These are phyloP conservation scores for Globisporangium sylvaticum DNA, from an alignment of 352 stramenopile genomes.

Conservation along the genomic window DNA sequence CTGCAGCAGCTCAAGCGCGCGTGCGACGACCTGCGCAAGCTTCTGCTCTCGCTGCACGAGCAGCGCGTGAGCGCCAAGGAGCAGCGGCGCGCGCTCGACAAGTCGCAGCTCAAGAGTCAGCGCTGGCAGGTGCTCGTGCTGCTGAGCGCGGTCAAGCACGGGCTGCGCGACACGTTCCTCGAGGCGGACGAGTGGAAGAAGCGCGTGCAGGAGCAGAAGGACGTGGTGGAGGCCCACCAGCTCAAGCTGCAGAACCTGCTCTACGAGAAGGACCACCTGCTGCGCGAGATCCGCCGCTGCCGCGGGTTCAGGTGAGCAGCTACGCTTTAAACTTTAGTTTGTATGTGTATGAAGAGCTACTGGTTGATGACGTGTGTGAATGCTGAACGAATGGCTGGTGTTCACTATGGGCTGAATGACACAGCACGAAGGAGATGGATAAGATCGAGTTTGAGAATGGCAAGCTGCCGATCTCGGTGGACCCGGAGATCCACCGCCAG, in stretches of 20 bases:
- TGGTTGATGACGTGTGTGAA: not conserved
- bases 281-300: constrained; percentile 75
- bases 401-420: not conserved
- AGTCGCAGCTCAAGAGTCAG: constrained; percentile 41
- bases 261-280: constrained; percentile 80
- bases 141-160: constrained; percentile 48
- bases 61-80: constrained; percentile 21
- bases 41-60: constrained; percentile 37
- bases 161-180: constrained; percentile 64
- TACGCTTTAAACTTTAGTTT: not conserved
- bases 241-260: constrained; percentile 78
- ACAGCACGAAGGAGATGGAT: constrained; percentile 74
- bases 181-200: constrained; percentile 56
- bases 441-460: constrained; percentile 66
- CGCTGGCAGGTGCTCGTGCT: constrained; percentile 57
- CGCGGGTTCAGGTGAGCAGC: constrained; percentile 41
- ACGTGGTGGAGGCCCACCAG: constrained; percentile 69
- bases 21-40: constrained; percentile 38
- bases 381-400: not conserved
- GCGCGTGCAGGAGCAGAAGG: constrained; percentile 70
- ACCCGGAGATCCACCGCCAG: constrained; percentile 45
- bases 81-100: constrained; percentile 23
- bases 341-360: not conserved
- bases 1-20: constrained; percentile 52
- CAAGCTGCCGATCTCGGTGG: constrained; percentile 48